A percentile compares a stretch with the other conserved stretches of the same genome.
phyloP scores from a whole-genome alignment of 2,329 filamentous ascomycete genomes.

The Dryadomyces sulphureus region DNA sequence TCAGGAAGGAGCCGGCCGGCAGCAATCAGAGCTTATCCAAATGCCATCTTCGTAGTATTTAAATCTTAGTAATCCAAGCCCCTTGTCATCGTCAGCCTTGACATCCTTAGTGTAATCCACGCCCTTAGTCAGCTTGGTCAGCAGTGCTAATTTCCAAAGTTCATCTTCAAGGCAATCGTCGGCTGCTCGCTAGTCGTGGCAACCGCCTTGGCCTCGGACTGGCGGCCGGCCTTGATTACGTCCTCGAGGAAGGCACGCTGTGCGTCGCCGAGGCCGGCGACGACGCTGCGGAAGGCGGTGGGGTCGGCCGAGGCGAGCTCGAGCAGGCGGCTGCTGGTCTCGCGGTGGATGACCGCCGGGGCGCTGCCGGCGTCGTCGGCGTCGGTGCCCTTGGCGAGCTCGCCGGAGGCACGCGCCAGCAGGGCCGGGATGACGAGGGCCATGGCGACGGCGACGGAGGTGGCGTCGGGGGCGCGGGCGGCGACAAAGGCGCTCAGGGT shows the following conservation, averaged over 20 bases:
- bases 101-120: too few relatives aligned
- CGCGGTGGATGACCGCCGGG: constrained; percentile 44
- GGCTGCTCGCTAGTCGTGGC: constrained; percentile 40
- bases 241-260: constrained; percentile 69
- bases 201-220: constrained; percentile 16
- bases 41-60: too few relatives aligned
- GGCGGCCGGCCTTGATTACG: constrained; percentile 53
- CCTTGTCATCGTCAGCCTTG: too few relatives aligned
- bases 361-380: constrained; percentile 20
- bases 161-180: constrained; percentile 86
- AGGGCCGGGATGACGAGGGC: constrained; percentile 65
- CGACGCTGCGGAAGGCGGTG: constrained; percentile 55
- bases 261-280: constrained; percentile 53
- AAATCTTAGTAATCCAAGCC: too few relatives aligned
- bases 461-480: constrained; percentile 18
- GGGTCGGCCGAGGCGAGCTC: constrained; percentile 71
- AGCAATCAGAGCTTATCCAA: too few relatives aligned
- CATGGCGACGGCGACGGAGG: constrained; percentile 45
- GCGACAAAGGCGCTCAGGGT: constrained; percentile 60
- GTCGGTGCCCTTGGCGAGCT: constrained; percentile 25
- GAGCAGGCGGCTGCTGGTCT: constrained; percentile 63
- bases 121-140: too few relatives aligned
- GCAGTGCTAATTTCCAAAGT: constrained; percentile 52
- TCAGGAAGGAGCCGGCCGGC: too few relatives aligned
- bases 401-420: constrained; percentile 51